Conservation (phyloP, 1,284 basidiomycete genomes). For the Leucoagaricus sp. region DNA sequence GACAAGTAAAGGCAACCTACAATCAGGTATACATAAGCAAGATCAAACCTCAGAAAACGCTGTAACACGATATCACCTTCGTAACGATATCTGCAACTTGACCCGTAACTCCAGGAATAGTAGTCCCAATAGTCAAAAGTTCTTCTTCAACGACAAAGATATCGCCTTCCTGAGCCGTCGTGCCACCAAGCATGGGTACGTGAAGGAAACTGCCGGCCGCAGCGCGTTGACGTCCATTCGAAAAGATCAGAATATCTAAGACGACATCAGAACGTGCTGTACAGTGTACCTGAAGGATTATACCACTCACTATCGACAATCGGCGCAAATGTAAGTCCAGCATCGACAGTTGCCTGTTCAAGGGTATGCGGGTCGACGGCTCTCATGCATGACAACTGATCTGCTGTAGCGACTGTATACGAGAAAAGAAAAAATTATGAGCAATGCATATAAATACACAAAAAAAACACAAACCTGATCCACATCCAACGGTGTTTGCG, state of each 20-base stretch:
- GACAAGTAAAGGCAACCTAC: slow-evolving; percentile 29
- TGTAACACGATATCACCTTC: slow-evolving; percentile 17
- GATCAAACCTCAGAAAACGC: background rate
- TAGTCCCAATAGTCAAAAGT: slow-evolving; percentile 19
- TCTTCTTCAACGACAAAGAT: slow-evolving; percentile 24
- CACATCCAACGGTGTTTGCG: slow-evolving; percentile 32
- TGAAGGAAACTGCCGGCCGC: slow-evolving; percentile 29
- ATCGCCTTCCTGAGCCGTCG: slow-evolving; percentile 25
- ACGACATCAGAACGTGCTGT: background rate
- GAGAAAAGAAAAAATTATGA: background rate
- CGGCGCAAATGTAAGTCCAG: slow-evolving; percentile 22
- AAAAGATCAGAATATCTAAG: slow-evolving; percentile 30
- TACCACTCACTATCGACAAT: slow-evolving; percentile 27
- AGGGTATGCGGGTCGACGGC: slow-evolving; percentile 25
- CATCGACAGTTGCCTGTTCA: slow-evolving; percentile 28
- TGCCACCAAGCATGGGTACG: slow-evolving; percentile 30
- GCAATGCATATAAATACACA: background rate
- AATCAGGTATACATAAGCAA: background rate
- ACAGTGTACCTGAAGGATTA: no score
- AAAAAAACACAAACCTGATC: slow-evolving; percentile 13
- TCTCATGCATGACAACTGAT: slow-evolving; percentile 34
- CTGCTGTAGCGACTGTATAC: slow-evolving; percentile 21
- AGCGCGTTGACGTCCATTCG: slow-evolving; percentile 21
- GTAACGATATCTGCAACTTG: slow-evolving; percentile 26
- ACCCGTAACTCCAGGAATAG: slow-evolving; percentile 26